These are phyloP conservation scores for Neopestalotiopsis clavispora DNA, from an alignment of 2,329 filamentous ascomycete genomes.

Conservation along the genomic window DNA sequence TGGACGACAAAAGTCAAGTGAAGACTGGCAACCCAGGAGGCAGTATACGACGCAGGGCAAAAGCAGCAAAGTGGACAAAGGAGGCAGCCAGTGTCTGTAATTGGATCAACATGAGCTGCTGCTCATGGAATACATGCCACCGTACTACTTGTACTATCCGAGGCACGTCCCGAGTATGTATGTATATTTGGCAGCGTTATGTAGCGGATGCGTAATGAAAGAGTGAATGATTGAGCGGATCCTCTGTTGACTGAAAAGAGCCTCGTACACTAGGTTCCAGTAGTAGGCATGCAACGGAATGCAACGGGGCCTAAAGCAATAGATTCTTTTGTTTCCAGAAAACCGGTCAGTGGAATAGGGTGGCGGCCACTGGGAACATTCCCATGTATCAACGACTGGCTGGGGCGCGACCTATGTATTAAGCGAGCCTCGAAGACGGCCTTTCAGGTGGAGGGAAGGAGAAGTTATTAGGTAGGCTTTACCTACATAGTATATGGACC, in stretches of 20 bases:
- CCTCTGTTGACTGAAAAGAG: neutral
- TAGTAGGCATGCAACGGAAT: neutral
- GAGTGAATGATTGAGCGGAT: neutral
- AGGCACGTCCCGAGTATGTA: neutral
- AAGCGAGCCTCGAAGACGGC: neutral
- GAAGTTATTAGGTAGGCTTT: neutral
- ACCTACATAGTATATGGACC: neutral
- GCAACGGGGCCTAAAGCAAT: neutral
- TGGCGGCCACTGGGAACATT: neutral
- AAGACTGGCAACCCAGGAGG: neutral
- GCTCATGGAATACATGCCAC: neutral
- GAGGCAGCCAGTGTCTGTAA: too few species aligned
- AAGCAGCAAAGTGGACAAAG: too few species aligned
- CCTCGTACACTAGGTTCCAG: neutral
- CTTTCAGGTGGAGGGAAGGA: neutral
- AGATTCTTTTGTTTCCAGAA: conserved; percentile 9
- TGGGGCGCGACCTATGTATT: neutral
- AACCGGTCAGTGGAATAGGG: conserved; percentile 13
- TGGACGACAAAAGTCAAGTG: neutral
- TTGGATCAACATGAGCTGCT: too few species aligned
- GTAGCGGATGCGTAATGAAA: neutral
- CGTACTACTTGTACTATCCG: neutral
- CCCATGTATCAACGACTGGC: conserved; percentile 1
- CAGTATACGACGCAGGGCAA: too few species aligned
- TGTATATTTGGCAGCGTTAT: neutral